These are phyloP conservation scores for Skeletonema grethae DNA, from an alignment of 108 stramenopile genomes.

Conservation along the genomic window DNA sequence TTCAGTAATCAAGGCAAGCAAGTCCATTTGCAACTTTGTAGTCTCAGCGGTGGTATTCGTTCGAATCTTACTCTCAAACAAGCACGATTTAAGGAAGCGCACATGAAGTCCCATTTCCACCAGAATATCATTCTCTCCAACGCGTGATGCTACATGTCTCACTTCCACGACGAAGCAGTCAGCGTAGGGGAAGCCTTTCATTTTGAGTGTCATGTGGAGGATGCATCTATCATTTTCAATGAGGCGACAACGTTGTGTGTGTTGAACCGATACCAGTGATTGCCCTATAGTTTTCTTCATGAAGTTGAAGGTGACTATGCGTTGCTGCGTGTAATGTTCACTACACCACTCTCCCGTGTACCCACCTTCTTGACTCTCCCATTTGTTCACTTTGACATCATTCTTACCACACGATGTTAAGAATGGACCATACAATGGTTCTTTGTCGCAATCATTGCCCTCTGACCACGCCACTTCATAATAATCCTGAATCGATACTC, in stretches of 20 bases:
- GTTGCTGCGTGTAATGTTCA: constrained; percentile 54
- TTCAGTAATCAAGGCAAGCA: constrained; percentile 25
- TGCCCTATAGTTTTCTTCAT: constrained; percentile 76
- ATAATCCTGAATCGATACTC: constrained; percentile 37
- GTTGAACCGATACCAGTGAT: constrained; percentile 72
- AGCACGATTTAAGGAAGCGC: constrained; percentile 61
- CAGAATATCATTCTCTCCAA: constrained; percentile 47
- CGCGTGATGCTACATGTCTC: constrained; percentile 70
- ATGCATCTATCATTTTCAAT: constrained; percentile 60
- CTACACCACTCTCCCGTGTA: constrained; percentile 56
- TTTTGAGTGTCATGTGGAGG: constrained; percentile 59
- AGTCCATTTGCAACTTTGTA: constrained; percentile 19
- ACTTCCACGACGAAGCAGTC: constrained; percentile 79
- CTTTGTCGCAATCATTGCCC: constrained; percentile 17
- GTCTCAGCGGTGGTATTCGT: constrained; percentile 36
- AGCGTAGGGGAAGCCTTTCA: constrained; percentile 77
- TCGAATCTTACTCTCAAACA: constrained; percentile 71
- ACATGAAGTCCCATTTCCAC: constrained; percentile 75
- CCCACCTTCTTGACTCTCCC: constrained; percentile 19
- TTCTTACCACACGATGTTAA: constrained; percentile 18
- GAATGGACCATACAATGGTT: constrained; percentile 36
- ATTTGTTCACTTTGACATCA: constrained; percentile 21
- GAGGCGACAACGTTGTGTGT: constrained; percentile 65
- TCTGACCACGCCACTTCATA: constrained; percentile 44
- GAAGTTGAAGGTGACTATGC: constrained; percentile 63